Conservation (phyloP, 2,329 filamentous ascomycete genomes). For the Beauveria sp. region DNA sequence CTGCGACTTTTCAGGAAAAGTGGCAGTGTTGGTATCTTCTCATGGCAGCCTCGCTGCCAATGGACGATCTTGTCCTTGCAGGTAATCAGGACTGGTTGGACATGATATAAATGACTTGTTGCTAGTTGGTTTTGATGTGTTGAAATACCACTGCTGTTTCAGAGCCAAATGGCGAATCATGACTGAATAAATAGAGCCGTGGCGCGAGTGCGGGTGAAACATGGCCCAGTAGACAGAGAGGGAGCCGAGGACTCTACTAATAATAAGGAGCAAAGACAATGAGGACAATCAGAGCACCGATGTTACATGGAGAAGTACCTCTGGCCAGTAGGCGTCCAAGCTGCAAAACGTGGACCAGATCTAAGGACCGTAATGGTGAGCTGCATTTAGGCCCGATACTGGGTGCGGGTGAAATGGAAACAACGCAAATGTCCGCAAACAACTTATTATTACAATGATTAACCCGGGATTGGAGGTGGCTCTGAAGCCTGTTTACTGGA, state of each 20-base stretch:
- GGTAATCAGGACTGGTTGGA: conserved; percentile 5
- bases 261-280: not conserved
- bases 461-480: not conserved
- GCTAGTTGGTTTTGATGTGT: conserved; percentile 2
- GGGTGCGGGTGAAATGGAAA: not conserved
- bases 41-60: not conserved
- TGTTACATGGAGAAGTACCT: conserved; percentile 23
- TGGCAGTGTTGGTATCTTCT: not conserved
- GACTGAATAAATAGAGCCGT: not conserved
- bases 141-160: conserved; percentile 11
- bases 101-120: conserved; percentile 11
- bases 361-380: not conserved
- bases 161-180: not conserved
- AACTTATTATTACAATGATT: not conserved
- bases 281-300: too few relatives aligned
- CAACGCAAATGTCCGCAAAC: not conserved
- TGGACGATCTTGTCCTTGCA: not conserved
- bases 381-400: not conserved
- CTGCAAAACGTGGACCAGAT: not conserved
- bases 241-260: not conserved
- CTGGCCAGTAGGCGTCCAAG: conserved; percentile 22
- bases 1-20: not conserved
- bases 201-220: not conserved
- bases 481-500: conserved; percentile 3
- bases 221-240: not conserved